These are phyloP conservation scores for Magnolia changhungtana DNA, from an alignment of 164 flowering plant species.

Conservation along the genomic window DNA sequence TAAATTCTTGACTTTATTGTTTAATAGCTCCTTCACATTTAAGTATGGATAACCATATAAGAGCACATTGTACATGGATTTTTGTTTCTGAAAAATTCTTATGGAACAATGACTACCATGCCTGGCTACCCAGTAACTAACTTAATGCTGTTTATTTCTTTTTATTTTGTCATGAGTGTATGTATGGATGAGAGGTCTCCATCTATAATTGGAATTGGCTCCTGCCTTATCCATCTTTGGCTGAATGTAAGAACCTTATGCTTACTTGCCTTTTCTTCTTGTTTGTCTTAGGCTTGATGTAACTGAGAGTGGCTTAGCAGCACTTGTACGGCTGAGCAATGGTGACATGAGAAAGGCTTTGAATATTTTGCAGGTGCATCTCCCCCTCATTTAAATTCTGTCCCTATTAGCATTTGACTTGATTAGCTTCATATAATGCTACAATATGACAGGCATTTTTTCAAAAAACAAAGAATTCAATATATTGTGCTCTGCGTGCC, in stretches of 20 bases:
- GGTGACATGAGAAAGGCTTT: slow-evolving; percentile 99
- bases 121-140: no score
- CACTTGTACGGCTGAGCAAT: slow-evolving; percentile 84
- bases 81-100: no score
- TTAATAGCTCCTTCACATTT: no score
- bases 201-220: not conserved
- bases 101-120: no score
- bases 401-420: not conserved
- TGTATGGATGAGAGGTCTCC: not conserved
- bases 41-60: no score
- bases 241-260: not conserved
- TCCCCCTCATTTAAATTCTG: not conserved
- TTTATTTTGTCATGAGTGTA: not conserved
- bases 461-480: no score
- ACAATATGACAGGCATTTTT: no score
- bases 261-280: not conserved
- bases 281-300: slow-evolving; percentile 68
- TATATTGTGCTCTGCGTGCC: no score
- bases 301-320: slow-evolving; percentile 67
- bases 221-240: not conserved
- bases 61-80: no score
- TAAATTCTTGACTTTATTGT: no score
- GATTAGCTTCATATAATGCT: no score
- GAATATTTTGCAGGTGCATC: slow-evolving; percentile 89
- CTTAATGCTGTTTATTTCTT: no score